Percentiles rank a stretch among this genome's conserved stretches.
phyloP scores from a whole-genome alignment of 1,284 basidiomycete species.

The Wolfiporia cocos region DNA sequence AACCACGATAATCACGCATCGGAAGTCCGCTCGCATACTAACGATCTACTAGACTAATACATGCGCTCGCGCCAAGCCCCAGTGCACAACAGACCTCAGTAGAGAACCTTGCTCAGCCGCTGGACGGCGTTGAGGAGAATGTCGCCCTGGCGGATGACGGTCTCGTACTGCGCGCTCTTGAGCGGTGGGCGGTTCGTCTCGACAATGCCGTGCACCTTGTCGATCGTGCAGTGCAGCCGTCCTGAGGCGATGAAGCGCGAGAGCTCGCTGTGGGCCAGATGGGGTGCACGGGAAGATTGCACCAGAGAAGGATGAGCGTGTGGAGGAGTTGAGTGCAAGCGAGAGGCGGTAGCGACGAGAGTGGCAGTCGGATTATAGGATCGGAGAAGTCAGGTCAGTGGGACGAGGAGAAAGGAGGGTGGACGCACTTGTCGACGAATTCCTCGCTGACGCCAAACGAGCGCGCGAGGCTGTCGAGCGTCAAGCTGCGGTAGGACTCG shows the following conservation, averaged over 20 bases:
- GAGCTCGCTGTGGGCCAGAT: slow-evolving; percentile 58
- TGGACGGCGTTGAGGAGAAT: slow-evolving; percentile 78
- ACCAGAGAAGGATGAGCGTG: neutral
- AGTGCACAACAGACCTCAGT: no score
- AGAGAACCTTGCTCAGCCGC: slow-evolving; percentile 69
- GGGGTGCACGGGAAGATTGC: neutral
- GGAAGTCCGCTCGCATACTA: no score
- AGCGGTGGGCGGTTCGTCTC: slow-evolving; percentile 87
- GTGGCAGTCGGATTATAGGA: neutral
- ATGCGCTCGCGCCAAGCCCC: no score
- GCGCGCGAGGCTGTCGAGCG: slow-evolving; percentile 78
- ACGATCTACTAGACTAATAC: no score
- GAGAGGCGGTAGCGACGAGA: no score
- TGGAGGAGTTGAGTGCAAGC: neutral
- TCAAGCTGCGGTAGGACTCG: slow-evolving; percentile 88
- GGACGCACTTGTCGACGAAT: slow-evolving; percentile 79
- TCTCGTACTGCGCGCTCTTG: slow-evolving; percentile 90
- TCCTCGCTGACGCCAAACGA: slow-evolving; percentile 90
- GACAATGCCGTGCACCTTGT: slow-evolving; percentile 91
- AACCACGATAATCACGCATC: no score
- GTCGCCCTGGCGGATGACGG: slow-evolving; percentile 86
- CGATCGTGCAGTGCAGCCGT: slow-evolving; percentile 88
- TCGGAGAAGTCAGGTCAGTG: neutral
- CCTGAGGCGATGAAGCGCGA: slow-evolving; percentile 90
- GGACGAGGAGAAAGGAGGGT: neutral